Evolutionary conservation across 2,329 filamentous ascomycete genomes (phyloP).

Genomic region (Alternaria triticimaculans): DNA sequence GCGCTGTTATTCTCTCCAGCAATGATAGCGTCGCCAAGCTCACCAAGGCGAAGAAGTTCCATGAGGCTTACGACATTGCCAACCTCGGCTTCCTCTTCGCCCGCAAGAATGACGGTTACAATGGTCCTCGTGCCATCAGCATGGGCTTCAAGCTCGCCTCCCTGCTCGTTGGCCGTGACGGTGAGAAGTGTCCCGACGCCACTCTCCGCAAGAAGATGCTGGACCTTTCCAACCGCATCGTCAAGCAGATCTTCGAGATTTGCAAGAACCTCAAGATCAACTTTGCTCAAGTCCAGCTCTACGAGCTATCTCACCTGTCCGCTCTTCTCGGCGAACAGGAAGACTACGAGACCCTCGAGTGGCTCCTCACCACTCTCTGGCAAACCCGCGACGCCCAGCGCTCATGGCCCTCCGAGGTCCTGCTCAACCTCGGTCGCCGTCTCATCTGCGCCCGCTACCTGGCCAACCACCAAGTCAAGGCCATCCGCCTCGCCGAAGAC

Average conservation of each 20-base stretch:
- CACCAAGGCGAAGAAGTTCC: slow-evolving; percentile 40
- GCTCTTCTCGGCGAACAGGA: slow-evolving; percentile 53
- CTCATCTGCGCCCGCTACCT: slow-evolving; percentile 62
- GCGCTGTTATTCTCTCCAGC: slow-evolving; percentile 35
- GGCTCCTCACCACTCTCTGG: slow-evolving; percentile 49
- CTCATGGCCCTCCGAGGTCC: slow-evolving; percentile 46
- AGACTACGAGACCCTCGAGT: slow-evolving; percentile 53
- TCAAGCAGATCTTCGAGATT: slow-evolving; percentile 51
- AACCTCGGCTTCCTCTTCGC: slow-evolving; percentile 43
- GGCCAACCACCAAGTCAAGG: slow-evolving; percentile 52
- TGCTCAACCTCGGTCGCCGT: slow-evolving; percentile 60
- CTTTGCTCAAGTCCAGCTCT: slow-evolving; percentile 51
- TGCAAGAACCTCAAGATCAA: slow-evolving; percentile 52
- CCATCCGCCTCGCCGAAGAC: slow-evolving; percentile 56
- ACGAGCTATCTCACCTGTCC: slow-evolving; percentile 53
- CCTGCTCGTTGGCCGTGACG: slow-evolving; percentile 40
- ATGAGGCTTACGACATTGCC: slow-evolving; percentile 44
- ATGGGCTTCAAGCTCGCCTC: slow-evolving; percentile 48
- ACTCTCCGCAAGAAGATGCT: slow-evolving; percentile 50
- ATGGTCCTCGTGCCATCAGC: slow-evolving; percentile 42
- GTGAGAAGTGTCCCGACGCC: slow-evolving; percentile 40
- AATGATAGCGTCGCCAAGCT: slow-evolving; percentile 33
- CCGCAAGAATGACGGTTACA: slow-evolving; percentile 42
- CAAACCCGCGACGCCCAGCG: slow-evolving; percentile 42
- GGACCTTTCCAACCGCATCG: slow-evolving; percentile 49